Conservation (phyloP, 2,329 filamentous ascomycete species). For the Xylaria sp. region DNA sequence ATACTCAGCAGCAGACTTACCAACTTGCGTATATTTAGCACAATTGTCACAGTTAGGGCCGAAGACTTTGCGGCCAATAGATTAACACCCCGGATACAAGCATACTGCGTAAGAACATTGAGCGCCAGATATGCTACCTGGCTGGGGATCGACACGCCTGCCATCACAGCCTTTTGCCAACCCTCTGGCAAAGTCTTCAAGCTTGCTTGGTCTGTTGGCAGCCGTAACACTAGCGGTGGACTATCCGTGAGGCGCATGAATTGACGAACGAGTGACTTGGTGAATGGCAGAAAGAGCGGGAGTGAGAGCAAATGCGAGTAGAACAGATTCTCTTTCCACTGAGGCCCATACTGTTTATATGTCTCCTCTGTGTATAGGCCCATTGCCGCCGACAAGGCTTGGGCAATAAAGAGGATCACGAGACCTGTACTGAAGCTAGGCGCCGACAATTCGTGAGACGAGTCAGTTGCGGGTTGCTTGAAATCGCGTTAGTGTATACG, state of each 20-base stretch:
- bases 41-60: conserved; percentile 93
- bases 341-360: conserved; percentile 82
- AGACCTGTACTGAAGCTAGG: conserved; percentile 71
- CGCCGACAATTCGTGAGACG: conserved; percentile 34
- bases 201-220: conserved; percentile 39
- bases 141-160: conserved; percentile 60
- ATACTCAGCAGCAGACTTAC: conserved; percentile 91
- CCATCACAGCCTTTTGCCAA: conserved; percentile 46
- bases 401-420: conserved; percentile 81
- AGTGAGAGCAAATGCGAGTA: conserved; percentile 83
- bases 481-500: conserved; percentile 34
- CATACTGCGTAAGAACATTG: conserved; percentile 89
- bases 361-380: conserved; percentile 93
- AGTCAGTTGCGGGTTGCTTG: conserved; percentile 35
- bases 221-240: conserved; percentile 59
- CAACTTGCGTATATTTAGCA: conserved; percentile 92
- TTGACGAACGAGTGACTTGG: conserved; percentile 68
- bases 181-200: conserved; percentile 45
- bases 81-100: conserved; percentile 95
- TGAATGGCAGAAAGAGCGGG: conserved; percentile 76
- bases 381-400: conserved; percentile 91
- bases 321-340: conserved; percentile 96
- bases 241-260: conserved; percentile 69
- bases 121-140: conserved; percentile 73
- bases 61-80: conserved; percentile 87